Evolutionary conservation across 345 rosid species (phyloP).

Genomic region (Pugionium dolabratum): DNA sequence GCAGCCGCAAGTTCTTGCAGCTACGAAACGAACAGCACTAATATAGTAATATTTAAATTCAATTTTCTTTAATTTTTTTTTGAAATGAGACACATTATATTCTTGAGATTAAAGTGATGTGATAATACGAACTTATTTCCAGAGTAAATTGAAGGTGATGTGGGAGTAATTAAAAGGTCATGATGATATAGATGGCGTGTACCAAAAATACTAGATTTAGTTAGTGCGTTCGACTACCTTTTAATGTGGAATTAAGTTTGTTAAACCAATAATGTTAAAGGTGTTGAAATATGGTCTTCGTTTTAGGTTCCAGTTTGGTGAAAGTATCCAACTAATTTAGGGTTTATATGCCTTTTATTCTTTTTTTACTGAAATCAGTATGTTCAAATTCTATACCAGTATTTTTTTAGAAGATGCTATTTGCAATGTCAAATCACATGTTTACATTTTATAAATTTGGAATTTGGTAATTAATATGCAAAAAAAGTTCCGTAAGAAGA

Average conservation of each 20-base stretch:
- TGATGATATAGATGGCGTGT: constrained; percentile 9
- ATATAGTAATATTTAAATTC: too few relatives aligned
- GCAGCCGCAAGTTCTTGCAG: too few relatives aligned
- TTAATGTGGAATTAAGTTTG: constrained; percentile 1
- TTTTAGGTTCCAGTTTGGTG: not conserved
- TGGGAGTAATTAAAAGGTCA: too few relatives aligned
- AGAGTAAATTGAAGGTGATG: too few relatives aligned
- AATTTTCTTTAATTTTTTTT: too few relatives aligned
- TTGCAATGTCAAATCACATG: not conserved
- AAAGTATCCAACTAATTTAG: not conserved
- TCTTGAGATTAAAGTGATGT: too few relatives aligned
- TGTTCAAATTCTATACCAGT: not conserved
- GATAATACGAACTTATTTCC: too few relatives aligned
- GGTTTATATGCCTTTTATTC: not conserved
- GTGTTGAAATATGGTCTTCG: constrained; percentile 6
- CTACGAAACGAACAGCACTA: too few relatives aligned
- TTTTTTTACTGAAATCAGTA: not conserved
- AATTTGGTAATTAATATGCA: not conserved
- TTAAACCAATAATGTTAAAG: not conserved
- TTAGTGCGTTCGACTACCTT: not conserved
- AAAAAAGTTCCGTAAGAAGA: too few relatives aligned
- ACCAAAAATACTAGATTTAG: not conserved
- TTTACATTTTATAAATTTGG: not conserved
- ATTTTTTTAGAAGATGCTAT: not conserved
- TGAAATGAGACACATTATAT: too few relatives aligned